Evolutionary conservation across 1,139 yeast genomes (phyloP), one percentile per base, ranked within the genome.

Genomic region (Hemisphaericaspora subhashii): DNA sequence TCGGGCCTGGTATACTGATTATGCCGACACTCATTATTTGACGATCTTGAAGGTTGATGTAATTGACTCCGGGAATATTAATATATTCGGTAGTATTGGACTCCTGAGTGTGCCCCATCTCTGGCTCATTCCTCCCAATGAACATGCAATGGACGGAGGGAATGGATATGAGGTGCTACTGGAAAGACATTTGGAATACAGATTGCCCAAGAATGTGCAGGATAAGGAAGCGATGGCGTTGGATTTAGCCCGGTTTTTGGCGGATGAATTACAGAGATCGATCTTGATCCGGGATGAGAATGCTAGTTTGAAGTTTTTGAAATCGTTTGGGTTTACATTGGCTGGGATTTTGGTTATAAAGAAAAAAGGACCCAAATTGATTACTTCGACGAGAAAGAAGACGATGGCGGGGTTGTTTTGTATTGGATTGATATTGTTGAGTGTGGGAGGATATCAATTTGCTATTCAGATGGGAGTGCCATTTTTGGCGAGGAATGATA

Each of bases 361-460:
- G 58, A 79, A 76, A 51, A 61, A 60, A 39, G 77, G 75, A 2
- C 74, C 74, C 33, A 48, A 54, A 48, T 36, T 58, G 45, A 28
- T 76, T 55, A 46, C 64, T 18, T 54, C 57, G 48, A 44, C 65
- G 46, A 43, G 62, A 47, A 64, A 64, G 51, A 53, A 51, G 37
- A 48, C 64, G 36, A 57, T 67, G 11, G 64, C 74, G 47, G 54
- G 66, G 43, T 42, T 68, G 2, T 33, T 79, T 1, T 58, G 74
- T 10, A 57, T 81, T 7, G 44, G 57, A 0, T 50, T 72, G 6
- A 64, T 79, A 12, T 56, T 77, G 36, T 45, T 70, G 1, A 74
- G 77, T 41, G 59, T 73, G 8, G 71, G 85, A 26, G 94, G 94
- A 2, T 77, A 76, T 47, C 81, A 78, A 59, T 85, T 80, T 53